Conservation (phyloP, 75 land plant species). For the Selaginella tamariscina region DNA sequence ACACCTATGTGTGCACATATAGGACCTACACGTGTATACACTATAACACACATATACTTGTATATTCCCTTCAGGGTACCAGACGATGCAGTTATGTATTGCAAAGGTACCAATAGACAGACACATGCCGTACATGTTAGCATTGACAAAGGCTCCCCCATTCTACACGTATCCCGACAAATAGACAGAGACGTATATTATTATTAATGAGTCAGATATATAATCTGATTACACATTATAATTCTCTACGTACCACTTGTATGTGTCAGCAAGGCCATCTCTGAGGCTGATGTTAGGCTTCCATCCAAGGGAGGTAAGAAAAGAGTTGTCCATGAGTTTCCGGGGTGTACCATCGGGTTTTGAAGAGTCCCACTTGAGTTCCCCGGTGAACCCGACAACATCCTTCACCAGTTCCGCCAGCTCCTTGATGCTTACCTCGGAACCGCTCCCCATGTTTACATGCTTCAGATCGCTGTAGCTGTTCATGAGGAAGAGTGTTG, state of each 20-base stretch:
- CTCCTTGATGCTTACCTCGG: conserved; percentile 86
- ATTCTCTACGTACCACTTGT: conserved; percentile 81
- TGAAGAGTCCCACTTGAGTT: conserved; percentile 67
- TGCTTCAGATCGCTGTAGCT: conserved; percentile 61
- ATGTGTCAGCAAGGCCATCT: conserved; percentile 77
- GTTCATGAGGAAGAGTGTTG: conserved; percentile 65
- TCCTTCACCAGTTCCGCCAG: conserved; percentile 94
- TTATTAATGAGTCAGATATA: no score
- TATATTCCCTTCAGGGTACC: no score
- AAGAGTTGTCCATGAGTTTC: conserved; percentile 86
- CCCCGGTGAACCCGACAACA: conserved; percentile 77
- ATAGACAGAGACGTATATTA: no score
- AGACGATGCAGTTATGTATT: no score
- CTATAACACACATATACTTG: no score
- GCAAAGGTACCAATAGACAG: no score
- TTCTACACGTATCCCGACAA: no score
- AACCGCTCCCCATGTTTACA: conserved; percentile 93
- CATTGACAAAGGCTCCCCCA: no score
- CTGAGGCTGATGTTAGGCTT: conserved; percentile 49
- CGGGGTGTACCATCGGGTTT: conserved; percentile 99
- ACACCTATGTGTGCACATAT: no score
- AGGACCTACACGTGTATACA: no score
- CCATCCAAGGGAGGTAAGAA: conserved; percentile 63
- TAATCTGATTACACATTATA: conserved; percentile 5
- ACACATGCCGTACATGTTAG: no score